Base-by-base conservation (phyloP, 2,329 filamentous ascomycete species). In the Didymella sp. region DNA sequence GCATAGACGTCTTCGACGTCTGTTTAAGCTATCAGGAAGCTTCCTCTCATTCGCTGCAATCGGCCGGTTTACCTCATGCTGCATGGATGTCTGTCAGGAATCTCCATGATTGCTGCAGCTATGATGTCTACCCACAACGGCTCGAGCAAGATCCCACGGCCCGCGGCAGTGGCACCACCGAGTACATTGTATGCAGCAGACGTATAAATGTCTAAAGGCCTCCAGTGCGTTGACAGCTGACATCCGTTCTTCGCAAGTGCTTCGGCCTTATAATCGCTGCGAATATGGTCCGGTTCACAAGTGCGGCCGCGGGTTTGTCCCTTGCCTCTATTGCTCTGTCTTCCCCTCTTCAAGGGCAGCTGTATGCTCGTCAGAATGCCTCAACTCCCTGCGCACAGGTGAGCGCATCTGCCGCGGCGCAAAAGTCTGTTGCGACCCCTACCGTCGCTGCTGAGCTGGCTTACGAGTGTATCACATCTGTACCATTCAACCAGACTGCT, bases 401-500 rank as follows among this genome's bases (percentile, higher is more conserved):
- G 24, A 66, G 64, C 41, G 65, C 71, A 7, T 63, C 70, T 2
- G 64, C 68, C 13, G 72, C 68, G 6, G 49, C 63, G 7, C 68
- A 75, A 43, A 49, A 56, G 25, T 47, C 54, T 7, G 67, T 68
- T 25, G 65, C 71, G 3, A 66, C 68, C 5, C 77, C 77, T 1
- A 79, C 74, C 11, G 76, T 81, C 4, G 71, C 78, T 24, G 79
- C 79, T 6, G 56, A 75, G 51, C 60, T 80, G 46, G 80, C 79
- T 3, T 80, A 79, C 58, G 76, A 81, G 4, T 82, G 80, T 60
- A 72, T 81, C 13, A 79, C 73, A 19, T 77, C 74, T 17, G 76
- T 80, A 5, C 79, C 79, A 2, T 77, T 81, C 64, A 81, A 81
- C 62, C 73, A 75, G 49, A 75, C 71, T 31, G 73, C 71, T 21